Conservation (phyloP, 805 yeast species). For the Saturnispora sekii region DNA sequence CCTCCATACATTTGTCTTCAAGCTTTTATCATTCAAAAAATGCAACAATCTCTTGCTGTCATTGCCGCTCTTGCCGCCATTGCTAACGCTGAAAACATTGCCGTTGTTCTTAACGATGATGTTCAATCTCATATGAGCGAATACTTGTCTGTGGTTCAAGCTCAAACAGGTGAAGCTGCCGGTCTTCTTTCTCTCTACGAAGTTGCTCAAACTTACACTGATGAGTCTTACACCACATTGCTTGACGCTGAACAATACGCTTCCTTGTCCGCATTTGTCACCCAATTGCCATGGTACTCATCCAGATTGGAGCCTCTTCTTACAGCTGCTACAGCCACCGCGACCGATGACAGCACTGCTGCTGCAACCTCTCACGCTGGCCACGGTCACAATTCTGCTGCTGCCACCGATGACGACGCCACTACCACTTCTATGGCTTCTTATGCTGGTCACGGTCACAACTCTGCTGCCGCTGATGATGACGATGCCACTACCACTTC, state of each 20-base stretch:
- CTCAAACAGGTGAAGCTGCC: conserved; percentile 22
- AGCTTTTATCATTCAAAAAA: conserved; percentile 5
- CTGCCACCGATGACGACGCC: not conserved
- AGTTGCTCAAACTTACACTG: conserved; percentile 31
- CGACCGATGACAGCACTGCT: conserved; percentile 3
- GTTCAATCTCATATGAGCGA: conserved; percentile 24
- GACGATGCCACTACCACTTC: too few relatives aligned
- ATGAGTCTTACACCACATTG: conserved; percentile 36
- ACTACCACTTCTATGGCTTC: conserved; percentile 6
- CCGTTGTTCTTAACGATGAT: conserved; percentile 32
- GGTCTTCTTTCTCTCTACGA: conserved; percentile 26
- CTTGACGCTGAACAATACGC: conserved; percentile 16
- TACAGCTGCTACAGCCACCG: conserved; percentile 6
- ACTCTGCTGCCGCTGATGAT: conserved; percentile 1
- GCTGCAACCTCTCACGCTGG: conserved; percentile 6
- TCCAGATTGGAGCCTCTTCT: conserved; percentile 21
- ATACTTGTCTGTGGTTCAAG: conserved; percentile 27
- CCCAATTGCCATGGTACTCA: conserved; percentile 29
- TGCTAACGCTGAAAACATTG: conserved; percentile 20
- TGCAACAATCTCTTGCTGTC: conserved; percentile 21
- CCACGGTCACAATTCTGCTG: not conserved
- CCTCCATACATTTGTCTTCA: too few relatives aligned
- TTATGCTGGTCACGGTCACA: not conserved
- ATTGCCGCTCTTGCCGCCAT: conserved; percentile 16
- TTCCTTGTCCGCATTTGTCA: conserved; percentile 21